Percentiles rank a stretch among this genome's conserved stretches.
Evolutionary conservation across 768 basidiomycete genomes (phyloP).

Genomic region (Termitomyces sp.): DNA sequence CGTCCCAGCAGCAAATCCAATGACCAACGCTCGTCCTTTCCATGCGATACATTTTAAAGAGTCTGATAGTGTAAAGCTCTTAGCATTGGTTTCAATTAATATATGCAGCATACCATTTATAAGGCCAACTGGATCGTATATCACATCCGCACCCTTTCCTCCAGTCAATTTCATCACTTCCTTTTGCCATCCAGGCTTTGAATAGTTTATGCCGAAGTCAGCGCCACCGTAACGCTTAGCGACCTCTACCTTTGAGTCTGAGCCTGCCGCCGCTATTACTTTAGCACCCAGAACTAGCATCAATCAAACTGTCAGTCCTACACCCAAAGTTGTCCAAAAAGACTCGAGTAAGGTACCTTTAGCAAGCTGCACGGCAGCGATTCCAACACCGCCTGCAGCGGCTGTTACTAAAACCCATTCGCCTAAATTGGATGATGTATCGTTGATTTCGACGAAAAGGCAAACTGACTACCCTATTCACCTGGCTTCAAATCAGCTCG

Average conservation of each 20-base stretch:
- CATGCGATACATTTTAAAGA: conserved; percentile 90
- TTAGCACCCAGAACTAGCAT: conserved; percentile 78
- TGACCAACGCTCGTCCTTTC: conserved; percentile 89
- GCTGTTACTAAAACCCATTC: conserved; percentile 94
- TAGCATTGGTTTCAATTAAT: background rate
- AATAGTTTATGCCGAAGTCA: conserved; percentile 81
- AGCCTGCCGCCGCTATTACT: conserved; percentile 92
- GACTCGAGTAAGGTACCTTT: conserved; percentile 58
- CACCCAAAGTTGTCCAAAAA: background rate
- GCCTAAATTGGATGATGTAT: conserved; percentile 32
- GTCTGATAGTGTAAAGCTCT: conserved; percentile 36
- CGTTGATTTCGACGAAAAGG: background rate
- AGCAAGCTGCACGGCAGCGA: conserved; percentile 88
- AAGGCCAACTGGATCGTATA: conserved; percentile 84
- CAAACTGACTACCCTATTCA: conserved; percentile 19
- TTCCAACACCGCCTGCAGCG: conserved; percentile 93
- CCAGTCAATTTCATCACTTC: conserved; percentile 78
- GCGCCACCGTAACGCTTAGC: conserved; percentile 75
- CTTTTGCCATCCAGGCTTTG: conserved; percentile 78
- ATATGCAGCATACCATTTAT: conserved; percentile 47
- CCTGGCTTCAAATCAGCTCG: conserved; percentile 77
- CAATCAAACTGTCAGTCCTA: background rate
- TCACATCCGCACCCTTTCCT: conserved; percentile 81
- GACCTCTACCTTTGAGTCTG: conserved; percentile 72
- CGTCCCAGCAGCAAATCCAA: conserved; percentile 83